Percentiles rank a stretch among this genome's conserved stretches.
These are phyloP conservation scores for Blastobotrys buckinghamii DNA, from an alignment of 1,139 yeast genomes.

Conservation along the genomic window DNA sequence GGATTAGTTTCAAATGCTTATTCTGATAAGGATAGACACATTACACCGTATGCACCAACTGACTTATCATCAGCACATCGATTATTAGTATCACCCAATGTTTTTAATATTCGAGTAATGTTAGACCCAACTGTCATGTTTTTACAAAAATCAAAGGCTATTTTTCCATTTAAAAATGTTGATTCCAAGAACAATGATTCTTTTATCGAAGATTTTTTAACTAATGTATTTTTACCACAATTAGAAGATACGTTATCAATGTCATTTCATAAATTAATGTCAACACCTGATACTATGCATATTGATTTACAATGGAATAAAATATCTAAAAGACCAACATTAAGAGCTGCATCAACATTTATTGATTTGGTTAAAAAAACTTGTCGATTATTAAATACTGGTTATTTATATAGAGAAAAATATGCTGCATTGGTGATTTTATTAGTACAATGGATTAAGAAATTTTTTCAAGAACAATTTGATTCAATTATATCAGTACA, in stretches of 20 bases:
- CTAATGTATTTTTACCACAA: constrained; percentile 55
- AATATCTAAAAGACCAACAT: constrained; percentile 32
- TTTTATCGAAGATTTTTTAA: constrained; percentile 65
- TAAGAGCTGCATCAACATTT: constrained; percentile 26
- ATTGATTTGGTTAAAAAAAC: constrained; percentile 28
- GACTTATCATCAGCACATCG: constrained; percentile 40
- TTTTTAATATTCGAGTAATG: constrained; percentile 78
- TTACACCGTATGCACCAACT: constrained; percentile 19
- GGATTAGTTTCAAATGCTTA: constrained; percentile 31
- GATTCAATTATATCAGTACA: constrained; percentile 18
- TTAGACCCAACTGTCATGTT: constrained; percentile 56
- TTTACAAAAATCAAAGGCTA: constrained; percentile 44
- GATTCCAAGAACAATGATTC: constrained; percentile 23
- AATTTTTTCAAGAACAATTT: constrained; percentile 17
- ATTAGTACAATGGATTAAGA: constrained; percentile 22
- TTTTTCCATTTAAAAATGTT: constrained; percentile 29
- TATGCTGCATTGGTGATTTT: constrained; percentile 31
- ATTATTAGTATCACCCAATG: constrained; percentile 63
- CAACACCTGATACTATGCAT: constrained; percentile 22
- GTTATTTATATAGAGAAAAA: constrained; percentile 32
- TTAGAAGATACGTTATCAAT: constrained; percentile 51
- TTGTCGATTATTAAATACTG: constrained; percentile 32
- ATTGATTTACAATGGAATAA: constrained; percentile 28
- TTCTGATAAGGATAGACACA: constrained; percentile 12
- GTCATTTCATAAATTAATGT: constrained; percentile 32